Evolutionary conservation across 345 rosid species (phyloP).

Genomic region (Dovyalis caffra): DNA sequence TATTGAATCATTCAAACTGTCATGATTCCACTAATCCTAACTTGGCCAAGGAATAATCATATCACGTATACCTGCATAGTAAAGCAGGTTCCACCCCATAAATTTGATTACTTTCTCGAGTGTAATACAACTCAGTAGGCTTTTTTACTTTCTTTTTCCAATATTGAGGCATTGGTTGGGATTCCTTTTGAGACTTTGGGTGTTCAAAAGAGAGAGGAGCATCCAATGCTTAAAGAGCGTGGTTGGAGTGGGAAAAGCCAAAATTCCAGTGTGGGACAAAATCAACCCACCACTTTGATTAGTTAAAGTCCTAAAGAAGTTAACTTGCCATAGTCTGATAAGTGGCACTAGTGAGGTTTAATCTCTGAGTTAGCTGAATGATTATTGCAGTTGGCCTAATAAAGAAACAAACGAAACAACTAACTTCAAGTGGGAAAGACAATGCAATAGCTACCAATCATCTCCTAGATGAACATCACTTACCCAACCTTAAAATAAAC

Average conservation of each 20-base stretch:
- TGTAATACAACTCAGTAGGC: slow-evolving; percentile 3
- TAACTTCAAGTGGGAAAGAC: not conserved
- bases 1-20: not conserved
- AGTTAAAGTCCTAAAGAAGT: not conserved
- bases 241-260: slow-evolving; percentile 5
- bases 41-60: slow-evolving; percentile 24
- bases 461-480: not conserved
- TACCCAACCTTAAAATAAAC: not conserved
- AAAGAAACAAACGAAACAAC: slow-evolving; percentile 2
- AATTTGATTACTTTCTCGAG: slow-evolving; percentile 6
- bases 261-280: not conserved
- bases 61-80: not conserved
- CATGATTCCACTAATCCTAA: slow-evolving; percentile 18
- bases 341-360: slow-evolving; percentile 3
- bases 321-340: not conserved
- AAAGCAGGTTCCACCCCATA: slow-evolving; percentile 7
- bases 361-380: not conserved
- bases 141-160: slow-evolving; percentile 15
- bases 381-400: slow-evolving; percentile 8
- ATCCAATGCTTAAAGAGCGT: slow-evolving; percentile 29
- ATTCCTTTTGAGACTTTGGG: not conserved
- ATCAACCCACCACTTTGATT: not conserved
- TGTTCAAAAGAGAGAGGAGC: slow-evolving; percentile 11
- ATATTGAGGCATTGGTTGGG: not conserved
- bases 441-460: not conserved